Percentiles rank a stretch among this genome's conserved stretches.
Evolutionary conservation across 306 rosid species (phyloP).

Genomic region (Casuarina cunninghamiana): DNA sequence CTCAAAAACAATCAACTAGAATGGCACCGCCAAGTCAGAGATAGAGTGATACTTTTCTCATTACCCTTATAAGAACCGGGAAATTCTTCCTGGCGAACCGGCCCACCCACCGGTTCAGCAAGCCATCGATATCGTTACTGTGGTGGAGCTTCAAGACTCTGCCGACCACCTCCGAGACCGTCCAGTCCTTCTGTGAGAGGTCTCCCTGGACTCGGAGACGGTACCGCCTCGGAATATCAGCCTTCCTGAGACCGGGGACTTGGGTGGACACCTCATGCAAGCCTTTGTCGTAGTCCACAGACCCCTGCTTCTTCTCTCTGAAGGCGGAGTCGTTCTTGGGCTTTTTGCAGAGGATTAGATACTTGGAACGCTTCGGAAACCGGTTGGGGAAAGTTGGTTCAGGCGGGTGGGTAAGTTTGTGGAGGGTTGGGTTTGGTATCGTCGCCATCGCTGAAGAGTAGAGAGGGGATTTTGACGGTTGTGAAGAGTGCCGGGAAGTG

Average conservation of each 20-base stretch:
- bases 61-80: conserved; percentile 73
- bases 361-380: conserved; percentile 17
- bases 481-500: background rate
- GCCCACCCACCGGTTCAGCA: conserved; percentile 83
- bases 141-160: conserved; percentile 46
- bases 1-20: background rate
- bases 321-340: conserved; percentile 42
- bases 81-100: conserved; percentile 88
- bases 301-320: conserved; percentile 65
- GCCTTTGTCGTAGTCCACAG: conserved; percentile 83
- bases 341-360: conserved; percentile 33
- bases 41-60: background rate
- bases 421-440: conserved; percentile 9
- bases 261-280: conserved; percentile 51
- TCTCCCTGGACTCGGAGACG: conserved; percentile 64
- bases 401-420: conserved; percentile 23
- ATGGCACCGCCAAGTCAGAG: background rate
- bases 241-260: conserved; percentile 59
- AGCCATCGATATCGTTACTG: conserved; percentile 60
- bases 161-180: conserved; percentile 70
- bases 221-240: conserved; percentile 57
- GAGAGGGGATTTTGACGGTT: background rate
- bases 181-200: conserved; percentile 85
- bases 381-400: conserved; percentile 1
- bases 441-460: conserved; percentile 41